Base-by-base conservation (phyloP, 140 eudicot species). In the Bidens hawaiensis region DNA sequence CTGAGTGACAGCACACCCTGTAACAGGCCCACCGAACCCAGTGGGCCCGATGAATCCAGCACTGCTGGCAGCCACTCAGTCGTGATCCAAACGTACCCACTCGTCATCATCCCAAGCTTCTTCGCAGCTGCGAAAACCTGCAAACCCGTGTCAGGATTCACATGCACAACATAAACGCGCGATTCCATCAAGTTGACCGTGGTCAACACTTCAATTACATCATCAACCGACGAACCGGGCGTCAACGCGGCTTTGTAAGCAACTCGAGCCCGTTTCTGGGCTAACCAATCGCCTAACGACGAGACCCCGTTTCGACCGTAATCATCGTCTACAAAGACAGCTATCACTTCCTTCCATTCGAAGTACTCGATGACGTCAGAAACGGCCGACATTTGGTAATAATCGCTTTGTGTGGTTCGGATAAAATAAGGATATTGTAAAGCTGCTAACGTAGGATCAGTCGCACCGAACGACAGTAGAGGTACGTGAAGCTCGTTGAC, bases 261-360 rank as follows among this genome's bases (percentile, higher is more conserved):
- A 47, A 93, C 81, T 19, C 76, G 80, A 43, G 99, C 95, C 6
- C 90, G 94, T 22, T 81, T 93, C 48, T 69, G 76, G 0, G 96
- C 87, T 34, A 93, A 86, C 14, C 93, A 95, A 68, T 93, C 99
- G 12, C 85, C 95, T 56, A 93, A 72, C 4, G 70, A 75, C 4
- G 96, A 82, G 51, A 93, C 56, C 40, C 96, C 96, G 33, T 81
- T 84, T 71, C 99, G 74, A 8, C 99, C 99, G 24, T 88, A 85
- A 30, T 93, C 97, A 62, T 93, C 97, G 34, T 93, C 99, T 2
- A 88, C 94, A 41, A 71, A 93, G 27, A 93, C 79, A 23, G 95
- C 90, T 22, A 93, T 81, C 2, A 93, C 83, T 71, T 93, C 96
- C 69, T 80, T 81, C 95, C 95, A 93, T 16, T 81, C 96, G 40